phyloP scores from a whole-genome alignment of 345 rosid species.

The Eucalyptus regnans region DNA sequence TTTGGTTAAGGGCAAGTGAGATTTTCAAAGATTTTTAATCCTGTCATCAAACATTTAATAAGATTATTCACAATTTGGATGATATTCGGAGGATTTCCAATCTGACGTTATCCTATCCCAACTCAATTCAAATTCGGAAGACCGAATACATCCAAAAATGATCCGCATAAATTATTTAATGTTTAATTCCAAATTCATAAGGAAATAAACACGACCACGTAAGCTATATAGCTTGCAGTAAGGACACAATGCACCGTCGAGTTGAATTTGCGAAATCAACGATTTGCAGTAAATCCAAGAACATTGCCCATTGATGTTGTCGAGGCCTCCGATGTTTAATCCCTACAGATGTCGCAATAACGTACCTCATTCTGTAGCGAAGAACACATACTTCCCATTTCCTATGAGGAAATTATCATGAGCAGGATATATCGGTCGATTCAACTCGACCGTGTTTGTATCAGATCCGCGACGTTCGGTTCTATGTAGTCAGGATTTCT shows the following conservation, averaged over 20 bases:
- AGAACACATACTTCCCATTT: neutral
- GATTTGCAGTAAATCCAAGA: neutral
- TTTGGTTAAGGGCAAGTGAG: neutral
- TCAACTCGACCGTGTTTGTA: neutral
- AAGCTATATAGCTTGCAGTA: neutral
- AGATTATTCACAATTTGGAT: neutral
- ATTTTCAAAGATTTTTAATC: neutral
- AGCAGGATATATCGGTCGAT: neutral
- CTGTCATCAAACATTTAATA: neutral
- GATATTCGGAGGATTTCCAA: neutral
- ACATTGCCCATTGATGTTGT: neutral
- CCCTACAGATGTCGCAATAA: neutral
- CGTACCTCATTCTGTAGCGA: neutral
- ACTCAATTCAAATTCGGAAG: neutral
- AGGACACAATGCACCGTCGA: neutral
- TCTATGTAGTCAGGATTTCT: neutral
- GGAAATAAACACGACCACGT: neutral
- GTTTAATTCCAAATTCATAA: neutral
- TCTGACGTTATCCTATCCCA: neutral
- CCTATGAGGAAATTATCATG: neutral
- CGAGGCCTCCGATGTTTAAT: neutral
- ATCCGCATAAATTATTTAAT: neutral
- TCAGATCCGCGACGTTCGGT: neutral
- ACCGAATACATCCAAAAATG: neutral
- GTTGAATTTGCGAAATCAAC: neutral